Evolutionary conservation across 208 protist genomes (phyloP).

Genomic region (Trypanosoma caninum): DNA sequence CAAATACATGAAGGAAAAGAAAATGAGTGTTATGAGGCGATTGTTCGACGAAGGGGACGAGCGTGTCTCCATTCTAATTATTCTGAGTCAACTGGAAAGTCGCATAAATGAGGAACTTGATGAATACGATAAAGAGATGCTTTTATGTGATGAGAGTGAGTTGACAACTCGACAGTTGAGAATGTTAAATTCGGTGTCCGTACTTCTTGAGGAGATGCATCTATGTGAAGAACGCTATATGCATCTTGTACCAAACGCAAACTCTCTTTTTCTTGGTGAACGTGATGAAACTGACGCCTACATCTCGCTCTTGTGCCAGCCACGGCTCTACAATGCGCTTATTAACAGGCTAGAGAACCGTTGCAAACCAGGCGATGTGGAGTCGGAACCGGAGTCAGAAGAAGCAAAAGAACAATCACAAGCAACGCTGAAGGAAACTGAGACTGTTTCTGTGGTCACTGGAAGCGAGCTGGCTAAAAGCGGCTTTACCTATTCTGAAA

Average conservation of each 20-base stretch:
- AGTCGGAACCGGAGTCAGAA: neutral
- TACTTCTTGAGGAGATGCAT: slow-evolving; percentile 88
- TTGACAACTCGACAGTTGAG: slow-evolving; percentile 29
- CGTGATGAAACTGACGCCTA: slow-evolving; percentile 82
- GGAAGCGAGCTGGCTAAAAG: neutral
- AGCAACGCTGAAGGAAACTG: neutral
- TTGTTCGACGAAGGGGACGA: slow-evolving; percentile 86
- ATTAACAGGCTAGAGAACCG: slow-evolving; percentile 21
- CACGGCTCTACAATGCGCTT: slow-evolving; percentile 72
- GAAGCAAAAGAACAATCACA: neutral
- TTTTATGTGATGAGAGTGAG: slow-evolving; percentile 37
- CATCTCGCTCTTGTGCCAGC: slow-evolving; percentile 69
- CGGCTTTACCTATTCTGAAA: neutral
- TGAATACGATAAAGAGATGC: slow-evolving; percentile 74
- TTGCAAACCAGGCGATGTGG: neutral
- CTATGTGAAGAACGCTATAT: slow-evolving; percentile 70
- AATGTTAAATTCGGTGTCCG: slow-evolving; percentile 44
- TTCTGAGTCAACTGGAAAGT: slow-evolving; percentile 80
- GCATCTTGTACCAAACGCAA: slow-evolving; percentile 40
- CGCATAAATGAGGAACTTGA: slow-evolving; percentile 81
- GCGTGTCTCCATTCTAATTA: slow-evolving; percentile 61
- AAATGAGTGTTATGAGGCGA: slow-evolving; percentile 62
- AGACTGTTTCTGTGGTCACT: neutral
- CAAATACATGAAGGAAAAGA: slow-evolving; percentile 63
- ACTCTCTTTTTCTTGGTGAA: slow-evolving; percentile 31